Base-by-base conservation (phyloP, 805 yeast genomes). In the Myxozyma geophila region DNA sequence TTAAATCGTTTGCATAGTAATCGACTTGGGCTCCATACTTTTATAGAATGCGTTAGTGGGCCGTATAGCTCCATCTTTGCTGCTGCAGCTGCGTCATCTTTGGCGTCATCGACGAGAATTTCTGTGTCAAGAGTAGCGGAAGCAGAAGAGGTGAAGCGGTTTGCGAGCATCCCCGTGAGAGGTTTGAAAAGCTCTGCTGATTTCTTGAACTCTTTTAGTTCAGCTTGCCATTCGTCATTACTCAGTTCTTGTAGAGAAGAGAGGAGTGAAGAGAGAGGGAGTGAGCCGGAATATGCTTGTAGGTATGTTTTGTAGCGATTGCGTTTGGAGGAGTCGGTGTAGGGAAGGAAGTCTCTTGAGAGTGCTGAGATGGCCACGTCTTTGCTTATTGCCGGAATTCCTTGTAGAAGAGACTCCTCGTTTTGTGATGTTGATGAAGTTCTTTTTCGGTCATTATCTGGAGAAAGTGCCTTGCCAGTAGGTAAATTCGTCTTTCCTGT, bases 1-100 rank as follows among this genome's bases (percentile, higher is more conserved):
- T 59, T 60, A 47, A 73, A 71, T 33, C 75, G 62, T 43, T 73
- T 73, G 59, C 73, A 70, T 3, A 73, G 68, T 17, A 73, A 60
- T 12, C 66, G 44, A 13, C 61, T 65, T 2, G 75, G 75, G 3
- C 49, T 46, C 59, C 70, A 73, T 2, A 43, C 40, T 15, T 58
- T 56, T 5, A 59, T 58, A 8, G 44, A 23, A 6, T 72, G 41
- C 1, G 75, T 73, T 33, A 63, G 61, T 4, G 65, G 60, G 4
- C 73, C 75, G 58, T 72, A 73, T 60, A 64, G 57, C 2, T 66
- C 70, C 36, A 52, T 19, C 17, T 33, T 41, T 5, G 75, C 74
- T 4, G 72, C 74, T 15, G 58, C 47, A 4, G 75, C 74, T 4
- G 72, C 74, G 15, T 60, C 58, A 12, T 59, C 35, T 15, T 23